A percentile compares a stretch with the other conserved stretches of the same genome.
These are phyloP conservation scores for Arbutus unedo DNA, from an alignment of 148 eudicot genomes.

Conservation along the genomic window DNA sequence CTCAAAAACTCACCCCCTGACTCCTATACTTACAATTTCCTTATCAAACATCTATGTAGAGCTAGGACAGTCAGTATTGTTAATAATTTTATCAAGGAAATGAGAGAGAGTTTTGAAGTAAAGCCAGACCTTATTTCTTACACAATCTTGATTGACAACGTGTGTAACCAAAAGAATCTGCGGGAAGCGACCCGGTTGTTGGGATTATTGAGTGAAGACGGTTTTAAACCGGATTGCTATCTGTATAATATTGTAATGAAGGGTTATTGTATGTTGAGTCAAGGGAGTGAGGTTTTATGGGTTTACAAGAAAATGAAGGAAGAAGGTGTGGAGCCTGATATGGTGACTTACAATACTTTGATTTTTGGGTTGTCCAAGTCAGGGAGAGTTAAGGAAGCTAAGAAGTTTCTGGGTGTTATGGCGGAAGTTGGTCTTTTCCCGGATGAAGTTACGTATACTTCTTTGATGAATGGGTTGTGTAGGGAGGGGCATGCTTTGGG, in stretches of 20 bases:
- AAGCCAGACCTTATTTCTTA: slow-evolving; percentile 74
- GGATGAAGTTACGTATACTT: slow-evolving; percentile 76
- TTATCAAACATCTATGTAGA: slow-evolving; percentile 52
- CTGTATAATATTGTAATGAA: slow-evolving; percentile 84
- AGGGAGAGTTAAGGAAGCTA: slow-evolving; percentile 79
- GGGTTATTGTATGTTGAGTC: slow-evolving; percentile 67
- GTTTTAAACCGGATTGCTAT: slow-evolving; percentile 78
- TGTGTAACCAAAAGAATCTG: slow-evolving; percentile 68
- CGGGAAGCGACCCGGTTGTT: slow-evolving; percentile 74
- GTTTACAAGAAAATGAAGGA: slow-evolving; percentile 73
- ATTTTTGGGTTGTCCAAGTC: slow-evolving; percentile 76
- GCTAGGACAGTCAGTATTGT: slow-evolving; percentile 44
- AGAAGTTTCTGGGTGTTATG: slow-evolving; percentile 61
- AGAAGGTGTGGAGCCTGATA: slow-evolving; percentile 71
- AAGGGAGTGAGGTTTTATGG: slow-evolving; percentile 59
- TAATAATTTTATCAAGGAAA: slow-evolving; percentile 48
- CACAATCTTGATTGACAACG: slow-evolving; percentile 88
- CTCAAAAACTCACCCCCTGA: slow-evolving; percentile 48
- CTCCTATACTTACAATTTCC: slow-evolving; percentile 54
- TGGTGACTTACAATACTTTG: slow-evolving; percentile 68
- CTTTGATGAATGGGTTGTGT: slow-evolving; percentile 93
- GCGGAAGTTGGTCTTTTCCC: slow-evolving; percentile 55
- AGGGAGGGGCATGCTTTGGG: slow-evolving; percentile 65
- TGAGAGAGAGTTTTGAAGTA: slow-evolving; percentile 38
- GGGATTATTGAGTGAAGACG: slow-evolving; percentile 51